Evolutionary conservation across 2,329 filamentous ascomycete genomes (phyloP), one percentile per base, ranked within the genome.

Genomic region (Hansfordia pulvinata): DNA sequence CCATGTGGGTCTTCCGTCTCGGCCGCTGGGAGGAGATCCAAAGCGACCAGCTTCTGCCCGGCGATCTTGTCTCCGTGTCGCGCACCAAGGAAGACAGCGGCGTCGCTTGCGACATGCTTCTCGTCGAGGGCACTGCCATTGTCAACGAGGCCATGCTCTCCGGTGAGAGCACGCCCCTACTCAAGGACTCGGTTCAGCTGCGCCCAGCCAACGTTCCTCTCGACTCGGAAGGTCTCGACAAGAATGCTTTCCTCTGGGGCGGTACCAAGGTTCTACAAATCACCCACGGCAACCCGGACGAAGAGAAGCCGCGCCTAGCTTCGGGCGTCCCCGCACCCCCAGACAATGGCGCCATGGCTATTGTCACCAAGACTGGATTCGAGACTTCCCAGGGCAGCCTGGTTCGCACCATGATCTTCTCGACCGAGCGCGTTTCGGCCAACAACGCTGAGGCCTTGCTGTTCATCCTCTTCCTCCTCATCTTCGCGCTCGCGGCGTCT

Each of bases 101-200:
- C 30, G 86, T 98, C 30, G 88, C 90, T 18, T 98, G 90, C 52
- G 90, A 98, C 50, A 93, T 98, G 78, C 62, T 98, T 27, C 57
- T 98, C 24, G 77, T 98, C 17, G 86, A 96, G 52, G 92, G 90
- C 17, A 86, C 84, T 29, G 88, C 82, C 7, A 98, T 98, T 49
- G 90, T 98, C 43, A 98, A 98, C 57, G 90, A 98, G 56, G 92
- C 92, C 35, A 98, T 98, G 90, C 69, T 98, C 41, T 98, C 90
- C 4, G 90, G 90, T 36, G 90, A 98, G 58, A 96, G 88, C 51
- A 98, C 92, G 0, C 90, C 90, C 17, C 69, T 98, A 23, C 65
- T 98, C 42, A 98, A 98, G 56, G 90, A 98, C 43, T 98, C 90
- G 0, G 64, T 98, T 31, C 85, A 92, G 51, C 70, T 98, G 22